Evolutionary conservation across 2,329 filamentous ascomycete species (phyloP), one percentile per base, ranked within the genome.

Genomic region (Phaeosphaeria sp.): DNA sequence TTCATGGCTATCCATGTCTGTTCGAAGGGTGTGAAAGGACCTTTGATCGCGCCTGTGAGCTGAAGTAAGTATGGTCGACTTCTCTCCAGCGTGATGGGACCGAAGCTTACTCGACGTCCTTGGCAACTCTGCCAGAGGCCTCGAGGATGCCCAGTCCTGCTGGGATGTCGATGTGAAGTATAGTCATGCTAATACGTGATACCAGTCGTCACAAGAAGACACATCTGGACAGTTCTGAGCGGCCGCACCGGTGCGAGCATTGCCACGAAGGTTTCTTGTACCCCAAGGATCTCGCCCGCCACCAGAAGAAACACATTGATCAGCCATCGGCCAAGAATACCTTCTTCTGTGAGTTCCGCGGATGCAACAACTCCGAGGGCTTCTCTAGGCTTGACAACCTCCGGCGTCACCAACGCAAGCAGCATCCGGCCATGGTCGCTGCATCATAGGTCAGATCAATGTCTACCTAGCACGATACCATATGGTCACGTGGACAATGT

Each of bases 371-470:
- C 25, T 55, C 53, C 2, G 61, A 69, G 15, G 72, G 74, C 49
- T 76, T 76, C 64, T 74, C 74, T 18, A 69, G 74, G 20, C 71
- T 64, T 25, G 74, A 77, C 54, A 77, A 77, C 40, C 64, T 76
- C 20, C 59, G 69, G 17, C 71, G 74, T 22, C 74, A 77, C 55
- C 65, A 69, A 44, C 68, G 73, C 36, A 73, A 63, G 17, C 64
- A 72, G 49, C 74, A 77, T 50, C 59, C 53, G 2, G 30, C 48
- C 25, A 49, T 64, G 27, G 33, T 57, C 30, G 30, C 30, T 36
- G 30, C 30, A 7, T 36, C 30, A 13, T 36, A 36, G 30, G 15
- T 7, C 30, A 36, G 15, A 3, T 13, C 30, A 36, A 6, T 5
- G 30, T 36, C 30, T 36, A 3, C n/a, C n/a, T n/a, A n/a, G 5